These are phyloP conservation scores for Dendrocalamus latiflorus DNA, from an alignment of 202 grass and related monocot species.

Conservation along the genomic window DNA sequence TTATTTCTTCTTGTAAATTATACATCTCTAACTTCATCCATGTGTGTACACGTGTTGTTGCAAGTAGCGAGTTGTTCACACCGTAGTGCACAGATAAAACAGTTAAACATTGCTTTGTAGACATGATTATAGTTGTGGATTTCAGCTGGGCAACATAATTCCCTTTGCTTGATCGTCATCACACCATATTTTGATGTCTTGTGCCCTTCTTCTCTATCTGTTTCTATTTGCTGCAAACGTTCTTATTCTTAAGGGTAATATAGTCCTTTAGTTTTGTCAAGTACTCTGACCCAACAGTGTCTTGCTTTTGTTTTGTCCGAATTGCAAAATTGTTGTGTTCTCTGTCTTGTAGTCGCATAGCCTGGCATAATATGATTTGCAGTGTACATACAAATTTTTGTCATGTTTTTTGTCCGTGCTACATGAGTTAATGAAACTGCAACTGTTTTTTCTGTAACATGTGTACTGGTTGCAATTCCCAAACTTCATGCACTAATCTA, in stretches of 20 bases:
- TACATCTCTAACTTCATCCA: too few relatives aligned
- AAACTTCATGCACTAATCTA: constrained; percentile 2
- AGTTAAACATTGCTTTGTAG: background rate
- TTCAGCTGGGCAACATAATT: background rate
- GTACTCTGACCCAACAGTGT: background rate
- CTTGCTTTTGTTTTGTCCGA: constrained; percentile 6
- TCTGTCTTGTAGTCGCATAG: background rate
- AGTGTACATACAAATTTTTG: background rate
- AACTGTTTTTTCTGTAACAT: background rate
- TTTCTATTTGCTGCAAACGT: background rate
- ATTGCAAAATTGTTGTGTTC: background rate
- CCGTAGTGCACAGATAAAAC: background rate
- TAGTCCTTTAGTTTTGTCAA: background rate
- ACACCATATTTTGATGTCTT: background rate
- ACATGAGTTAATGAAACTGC: background rate
- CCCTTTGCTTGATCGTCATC: constrained; percentile 20
- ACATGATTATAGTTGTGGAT: background rate
- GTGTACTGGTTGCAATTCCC: background rate
- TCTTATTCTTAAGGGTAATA: background rate
- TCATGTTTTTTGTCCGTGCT: background rate
- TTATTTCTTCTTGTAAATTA: too few relatives aligned
- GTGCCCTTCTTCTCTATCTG: background rate
- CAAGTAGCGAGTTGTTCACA: background rate
- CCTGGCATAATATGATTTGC: background rate
- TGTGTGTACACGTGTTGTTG: background rate